Evolutionary conservation across 1,284 basidiomycete species (phyloP), one percentile per base, ranked within the genome.

Genomic region (Termitomyces sp.): DNA sequence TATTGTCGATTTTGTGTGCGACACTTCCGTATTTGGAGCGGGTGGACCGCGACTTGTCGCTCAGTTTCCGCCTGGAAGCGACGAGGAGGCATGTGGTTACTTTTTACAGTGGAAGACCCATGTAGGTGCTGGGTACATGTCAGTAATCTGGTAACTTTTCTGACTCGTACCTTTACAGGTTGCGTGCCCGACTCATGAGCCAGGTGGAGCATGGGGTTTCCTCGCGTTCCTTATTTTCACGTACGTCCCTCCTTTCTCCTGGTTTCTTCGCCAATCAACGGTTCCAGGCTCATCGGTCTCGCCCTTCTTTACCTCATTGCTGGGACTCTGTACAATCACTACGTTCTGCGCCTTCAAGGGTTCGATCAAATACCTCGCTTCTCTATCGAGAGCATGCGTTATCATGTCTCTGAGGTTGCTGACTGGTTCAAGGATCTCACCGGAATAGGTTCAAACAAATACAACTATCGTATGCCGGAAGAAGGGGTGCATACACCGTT

Each of bases 21-120:
- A 88, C 62, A 72, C 70, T 10, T 67, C 69, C 12, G 62, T 71
- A 5, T 65, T 65, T 53, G 77, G 76, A 6, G 66, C 70, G 46
- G 86, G 86, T 1, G 67, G 71, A 54, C 88, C 88, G 5, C 68
- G 77, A 13, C 73, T 90, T 2, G 66, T 86, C 10, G 81, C 77
- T 3, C 80, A 84, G 55, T 76, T 86, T 19, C 86, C 84, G 2
- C 76, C 78, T 17, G 76, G 70, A 6, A 69, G 79, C n/a, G 83
- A 86, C 45, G 79, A 83, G 5, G 67, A 66, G 10, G 82, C 80
- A 15, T 91, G 86, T 66, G 78, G 80, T 19, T 91, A 82, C 66
- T 78, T 84, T 53, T 68, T 88, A 45, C 87, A 91, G 71, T 90
- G 85, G 87, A 75, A 77, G 55, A 89, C 84, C 19, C 80, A 80